Conservation (phyloP, 139 green algal species). For the Dunaliella primolecta region DNA sequence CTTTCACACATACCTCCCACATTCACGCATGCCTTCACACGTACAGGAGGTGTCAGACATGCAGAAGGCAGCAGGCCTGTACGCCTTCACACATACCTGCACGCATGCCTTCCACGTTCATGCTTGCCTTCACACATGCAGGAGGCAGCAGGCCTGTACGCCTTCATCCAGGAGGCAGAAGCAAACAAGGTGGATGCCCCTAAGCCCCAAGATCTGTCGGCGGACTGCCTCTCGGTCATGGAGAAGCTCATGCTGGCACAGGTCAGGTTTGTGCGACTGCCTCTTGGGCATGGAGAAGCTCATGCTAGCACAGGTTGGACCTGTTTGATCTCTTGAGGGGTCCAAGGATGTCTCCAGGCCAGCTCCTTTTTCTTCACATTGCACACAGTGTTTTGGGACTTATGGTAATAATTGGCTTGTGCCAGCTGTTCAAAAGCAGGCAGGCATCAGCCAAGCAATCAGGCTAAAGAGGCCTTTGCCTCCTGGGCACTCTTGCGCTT, state of each 20-base stretch:
- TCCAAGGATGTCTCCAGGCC: too few relatives aligned
- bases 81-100: not conserved
- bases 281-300: constrained; percentile 85
- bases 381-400: too few relatives aligned
- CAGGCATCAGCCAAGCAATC: too few relatives aligned
- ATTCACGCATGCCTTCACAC: not conserved
- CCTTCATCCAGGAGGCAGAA: constrained; percentile 65
- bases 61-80: constrained; percentile 63
- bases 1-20: not conserved
- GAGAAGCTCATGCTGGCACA: constrained; percentile 94
- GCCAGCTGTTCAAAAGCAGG: too few relatives aligned
- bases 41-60: too few relatives aligned
- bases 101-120: not conserved
- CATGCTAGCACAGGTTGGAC: constrained; percentile 92
- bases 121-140: constrained; percentile 38
- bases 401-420: too few relatives aligned
- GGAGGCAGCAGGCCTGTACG: constrained; percentile 81
- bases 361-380: too few relatives aligned
- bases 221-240: constrained; percentile 78
- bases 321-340: constrained; percentile 62
- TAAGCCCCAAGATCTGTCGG: constrained; percentile 68
- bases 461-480: too few relatives aligned
- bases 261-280: constrained; percentile 77
- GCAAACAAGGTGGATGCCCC: constrained; percentile 61
- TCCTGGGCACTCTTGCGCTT: too few relatives aligned